phyloP scores from a whole-genome alignment of 1,284 basidiomycete species.

The Earliella scabrosa region DNA sequence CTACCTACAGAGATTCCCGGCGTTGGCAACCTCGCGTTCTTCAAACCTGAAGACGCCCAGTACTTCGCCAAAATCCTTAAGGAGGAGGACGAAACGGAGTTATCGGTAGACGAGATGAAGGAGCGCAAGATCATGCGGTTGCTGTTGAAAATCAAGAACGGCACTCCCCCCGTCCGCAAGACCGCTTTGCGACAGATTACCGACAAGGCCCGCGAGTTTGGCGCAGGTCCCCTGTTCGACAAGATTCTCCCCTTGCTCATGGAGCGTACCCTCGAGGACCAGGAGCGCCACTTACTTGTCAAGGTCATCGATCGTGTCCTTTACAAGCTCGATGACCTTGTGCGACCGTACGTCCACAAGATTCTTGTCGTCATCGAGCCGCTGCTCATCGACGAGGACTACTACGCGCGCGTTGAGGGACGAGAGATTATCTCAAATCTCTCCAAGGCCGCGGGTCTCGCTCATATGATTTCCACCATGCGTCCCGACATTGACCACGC shows the following conservation, averaged over 20 bases:
- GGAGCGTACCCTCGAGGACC: conserved; percentile 98
- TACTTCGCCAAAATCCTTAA: conserved; percentile 98
- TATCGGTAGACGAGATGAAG: conserved; percentile 98
- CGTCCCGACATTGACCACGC: conserved; percentile 99
- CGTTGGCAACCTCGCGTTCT: conserved; percentile 95
- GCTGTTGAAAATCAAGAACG: conserved; percentile 99
- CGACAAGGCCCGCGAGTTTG: conserved; percentile 99
- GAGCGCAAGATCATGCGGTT: conserved; percentile 99
- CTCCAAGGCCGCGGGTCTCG: conserved; percentile 97
- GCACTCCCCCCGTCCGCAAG: conserved; percentile 97
- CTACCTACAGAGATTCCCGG: conserved; percentile 99
- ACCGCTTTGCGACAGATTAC: conserved; percentile 98
- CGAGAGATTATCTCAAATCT: conserved; percentile 99
- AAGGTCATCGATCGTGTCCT: conserved; percentile 99
- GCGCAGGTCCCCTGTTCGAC: conserved; percentile 98
- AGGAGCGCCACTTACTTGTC: conserved; percentile 97
- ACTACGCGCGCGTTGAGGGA: conserved; percentile 99
- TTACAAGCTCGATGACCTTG: conserved; percentile 99
- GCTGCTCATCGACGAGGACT: conserved; percentile 98
- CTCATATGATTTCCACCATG: conserved; percentile 99
- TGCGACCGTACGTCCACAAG: conserved; percentile 99
- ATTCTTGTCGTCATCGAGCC: conserved; percentile 99
- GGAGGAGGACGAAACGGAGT: conserved; percentile 94
- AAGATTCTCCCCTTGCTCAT: conserved; percentile 98
- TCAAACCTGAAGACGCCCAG: conserved; percentile 97